Evolutionary conservation across 805 yeast species (phyloP), one percentile per base, ranked within the genome.

Genomic region (Monosporozyma aerobia): DNA sequence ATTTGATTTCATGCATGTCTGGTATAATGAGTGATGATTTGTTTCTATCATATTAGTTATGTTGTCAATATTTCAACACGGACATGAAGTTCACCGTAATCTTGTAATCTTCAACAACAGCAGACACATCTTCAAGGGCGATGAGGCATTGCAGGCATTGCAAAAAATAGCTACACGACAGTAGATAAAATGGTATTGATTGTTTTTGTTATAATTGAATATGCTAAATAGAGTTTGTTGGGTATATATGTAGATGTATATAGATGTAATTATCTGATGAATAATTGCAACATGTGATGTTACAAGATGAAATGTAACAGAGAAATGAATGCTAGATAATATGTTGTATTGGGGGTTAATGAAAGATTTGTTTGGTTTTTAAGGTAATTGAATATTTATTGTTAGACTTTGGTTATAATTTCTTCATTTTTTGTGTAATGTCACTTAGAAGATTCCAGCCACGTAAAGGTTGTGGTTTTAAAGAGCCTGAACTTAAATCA

Each of bases 401-500:
- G 3, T 3, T 11, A 13, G n/a, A 14, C 32, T 35, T 19, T 22
- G 41, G 11, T 53, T 56, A 64, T 41, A 66, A 58, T 40, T 58
- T 57, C 23, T 59, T 56, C 39, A 67, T 57, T 48, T 61, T 56
- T 13, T 63, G 62, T 14, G 63, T 54, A 7, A 67, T 53, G n/a
- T 60, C 63, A n/a, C 56, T 48, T 58, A 67, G 57, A 39, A 60
- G 50, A 23, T 50, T 51, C 62, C 63, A 65, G 35, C 52, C 58
- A 27, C 57, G 56, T 48, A 65, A 50, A 33, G 59, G 56, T 30
- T 62, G 61, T 1, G 70, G 63, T 19, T 57, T 59, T 27, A 64
- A 49, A 5, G 68, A 62, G 5, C 70, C 69, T 0, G 67, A 56
- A 48, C 52, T 60, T 32, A 67, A 53, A 52, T 67, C 70, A 14